phyloP scores from a whole-genome alignment of 805 yeast species.

The Cyberlindnera mycetangii region DNA sequence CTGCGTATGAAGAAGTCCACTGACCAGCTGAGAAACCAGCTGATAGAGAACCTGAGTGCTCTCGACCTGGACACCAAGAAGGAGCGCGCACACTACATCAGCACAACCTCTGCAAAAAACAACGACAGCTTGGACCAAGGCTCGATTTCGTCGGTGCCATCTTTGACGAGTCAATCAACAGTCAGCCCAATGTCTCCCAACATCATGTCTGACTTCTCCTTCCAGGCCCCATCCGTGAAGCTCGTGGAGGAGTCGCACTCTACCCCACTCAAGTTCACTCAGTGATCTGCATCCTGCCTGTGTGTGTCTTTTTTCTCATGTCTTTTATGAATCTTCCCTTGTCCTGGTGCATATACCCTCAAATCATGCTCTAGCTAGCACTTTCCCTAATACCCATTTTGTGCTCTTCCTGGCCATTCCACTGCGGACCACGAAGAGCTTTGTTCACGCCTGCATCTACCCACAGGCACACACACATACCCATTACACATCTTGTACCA shows the following conservation, averaged over 20 bases:
- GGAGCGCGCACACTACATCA: constrained; percentile 1
- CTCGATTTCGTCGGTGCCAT: constrained; percentile 7
- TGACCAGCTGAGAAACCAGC: constrained; percentile 14
- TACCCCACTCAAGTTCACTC: constrained; percentile 3
- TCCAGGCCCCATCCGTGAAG: neutral
- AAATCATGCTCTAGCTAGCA: no score
- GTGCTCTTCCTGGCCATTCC: no score
- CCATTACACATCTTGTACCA: no score
- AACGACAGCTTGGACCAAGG: constrained; percentile 4
- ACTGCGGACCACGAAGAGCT: no score
- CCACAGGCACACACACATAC: no score
- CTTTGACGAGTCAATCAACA: constrained; percentile 9
- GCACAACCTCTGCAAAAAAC: neutral
- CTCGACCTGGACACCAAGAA: constrained; percentile 1
- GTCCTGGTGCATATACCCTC: no score
- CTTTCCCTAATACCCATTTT: no score
- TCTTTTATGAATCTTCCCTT: neutral
- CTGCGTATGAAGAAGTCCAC: constrained; percentile 12
- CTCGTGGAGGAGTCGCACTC: constrained; percentile 5
- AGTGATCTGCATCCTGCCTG: no score
- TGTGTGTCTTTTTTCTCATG: neutral
- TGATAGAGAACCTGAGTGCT: constrained; percentile 10
- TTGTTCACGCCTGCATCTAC: no score
- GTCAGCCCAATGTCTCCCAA: constrained; percentile 10
- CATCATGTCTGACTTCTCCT: neutral